phyloP scores from a whole-genome alignment of 176 grass and related monocot species.

The Aegilops tauschii region DNA sequence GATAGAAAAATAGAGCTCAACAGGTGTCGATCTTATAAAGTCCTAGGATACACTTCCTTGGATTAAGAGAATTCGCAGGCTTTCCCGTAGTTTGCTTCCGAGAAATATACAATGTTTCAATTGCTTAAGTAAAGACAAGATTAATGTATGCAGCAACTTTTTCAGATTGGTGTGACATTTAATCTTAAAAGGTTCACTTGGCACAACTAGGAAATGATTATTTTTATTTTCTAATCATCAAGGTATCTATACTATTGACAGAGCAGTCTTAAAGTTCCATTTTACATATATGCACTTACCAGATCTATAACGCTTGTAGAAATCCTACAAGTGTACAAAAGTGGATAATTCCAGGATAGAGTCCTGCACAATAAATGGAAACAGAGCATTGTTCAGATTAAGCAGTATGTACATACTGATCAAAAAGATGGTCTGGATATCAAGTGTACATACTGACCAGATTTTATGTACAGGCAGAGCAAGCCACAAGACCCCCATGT shows the following conservation, averaged over 20 bases:
- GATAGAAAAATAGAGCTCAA: not conserved
- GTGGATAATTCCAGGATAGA: not conserved
- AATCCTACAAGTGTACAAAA: not conserved
- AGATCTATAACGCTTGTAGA: not conserved
- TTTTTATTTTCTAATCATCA: not conserved
- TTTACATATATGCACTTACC: not conserved
- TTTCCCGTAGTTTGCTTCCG: not conserved
- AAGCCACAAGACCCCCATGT: not conserved
- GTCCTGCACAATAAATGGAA: not conserved
- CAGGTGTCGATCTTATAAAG: not conserved
- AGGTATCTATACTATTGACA: not conserved
- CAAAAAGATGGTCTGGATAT: not conserved
- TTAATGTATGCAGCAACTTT: not conserved
- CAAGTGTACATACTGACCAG: not conserved
- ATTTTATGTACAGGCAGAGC: not conserved
- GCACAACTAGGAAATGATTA: not conserved
- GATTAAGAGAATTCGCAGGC: not conserved
- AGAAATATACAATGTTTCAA: not conserved
- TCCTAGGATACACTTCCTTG: not conserved
- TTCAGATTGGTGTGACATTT: not conserved
- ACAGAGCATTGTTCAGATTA: not conserved
- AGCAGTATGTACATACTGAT: not conserved
- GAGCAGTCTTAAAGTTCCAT: no score
- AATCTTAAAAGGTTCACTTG: not conserved
- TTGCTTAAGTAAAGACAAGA: not conserved